Percentiles rank a stretch among this genome's conserved stretches.
Evolutionary conservation across 306 rosid genomes (phyloP).

Genomic region (Trichosanthes cucumerina): DNA sequence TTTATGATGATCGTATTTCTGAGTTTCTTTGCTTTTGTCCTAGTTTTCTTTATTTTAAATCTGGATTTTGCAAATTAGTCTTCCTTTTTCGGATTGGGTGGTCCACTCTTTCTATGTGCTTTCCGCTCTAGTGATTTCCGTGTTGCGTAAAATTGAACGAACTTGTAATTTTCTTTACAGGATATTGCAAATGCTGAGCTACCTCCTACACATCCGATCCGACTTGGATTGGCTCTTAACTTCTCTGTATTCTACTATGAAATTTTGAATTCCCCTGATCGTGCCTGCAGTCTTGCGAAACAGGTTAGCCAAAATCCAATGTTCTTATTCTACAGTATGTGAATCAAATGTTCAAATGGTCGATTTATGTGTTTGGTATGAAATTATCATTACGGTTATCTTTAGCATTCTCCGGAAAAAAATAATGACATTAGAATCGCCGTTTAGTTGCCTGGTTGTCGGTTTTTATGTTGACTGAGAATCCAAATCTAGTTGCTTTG

Average conservation of each 20-base stretch:
- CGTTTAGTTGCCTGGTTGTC: background rate
- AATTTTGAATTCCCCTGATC: conserved; percentile 95
- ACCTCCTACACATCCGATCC: conserved; percentile 97
- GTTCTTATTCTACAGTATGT: background rate
- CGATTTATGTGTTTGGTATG: background rate
- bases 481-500: background rate
- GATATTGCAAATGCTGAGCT: conserved; percentile 88
- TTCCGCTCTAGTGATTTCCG: background rate
- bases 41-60: background rate
- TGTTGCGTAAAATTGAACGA: background rate
- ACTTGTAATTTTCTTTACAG: conserved; percentile 24
- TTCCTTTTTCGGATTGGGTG: background rate
- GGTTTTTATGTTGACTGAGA: background rate
- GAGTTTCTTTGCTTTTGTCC: background rate
- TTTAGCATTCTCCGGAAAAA: background rate
- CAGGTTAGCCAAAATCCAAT: conserved; percentile 44
- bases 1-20: background rate
- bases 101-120: background rate
- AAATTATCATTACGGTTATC: background rate
- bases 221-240: conserved; percentile 94
- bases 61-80: background rate
- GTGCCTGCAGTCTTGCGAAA: conserved; percentile 97
- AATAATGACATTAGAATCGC: background rate
- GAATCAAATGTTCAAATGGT: background rate
- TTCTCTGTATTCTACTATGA: conserved; percentile 94